phyloP scores from a whole-genome alignment of 345 rosid species.

The Gossypium mustelinum region DNA sequence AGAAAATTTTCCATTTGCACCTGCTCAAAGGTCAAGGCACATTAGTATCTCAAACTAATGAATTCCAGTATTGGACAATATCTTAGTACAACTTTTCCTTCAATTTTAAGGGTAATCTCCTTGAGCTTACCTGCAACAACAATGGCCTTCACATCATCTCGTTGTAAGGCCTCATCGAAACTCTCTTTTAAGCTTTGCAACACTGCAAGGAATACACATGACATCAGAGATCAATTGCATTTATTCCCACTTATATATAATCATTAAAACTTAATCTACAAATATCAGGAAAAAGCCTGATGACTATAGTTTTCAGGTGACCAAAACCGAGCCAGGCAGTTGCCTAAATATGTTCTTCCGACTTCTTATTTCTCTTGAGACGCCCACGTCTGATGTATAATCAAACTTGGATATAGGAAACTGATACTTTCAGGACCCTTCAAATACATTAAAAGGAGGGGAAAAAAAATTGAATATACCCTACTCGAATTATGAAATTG shows the following conservation, averaged over 20 bases:
- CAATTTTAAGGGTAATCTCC: background rate
- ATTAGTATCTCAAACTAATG: slow-evolving; percentile 9
- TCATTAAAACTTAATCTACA: background rate
- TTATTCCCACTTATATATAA: background rate
- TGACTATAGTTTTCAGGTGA: background rate
- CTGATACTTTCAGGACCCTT: background rate
- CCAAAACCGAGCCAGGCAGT: background rate
- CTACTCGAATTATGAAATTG: background rate
- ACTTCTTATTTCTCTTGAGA: background rate
- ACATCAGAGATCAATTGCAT: background rate
- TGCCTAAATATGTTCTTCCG: background rate
- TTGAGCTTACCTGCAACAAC: slow-evolving; percentile 61
- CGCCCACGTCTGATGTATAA: background rate
- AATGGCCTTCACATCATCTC: slow-evolving; percentile 93
- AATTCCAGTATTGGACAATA: background rate
- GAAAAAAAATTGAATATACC: background rate
- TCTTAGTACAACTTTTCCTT: background rate
- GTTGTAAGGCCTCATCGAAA: slow-evolving; percentile 65
- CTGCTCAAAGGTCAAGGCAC: slow-evolving; percentile 31
- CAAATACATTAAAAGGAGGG: background rate
- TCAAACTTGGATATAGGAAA: background rate
- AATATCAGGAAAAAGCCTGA: background rate
- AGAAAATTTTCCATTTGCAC: slow-evolving; percentile 86
- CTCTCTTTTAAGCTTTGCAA: slow-evolving; percentile 66
- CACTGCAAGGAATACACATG: slow-evolving; percentile 37